Evolutionary conservation across 2,329 filamentous ascomycete species (phyloP), one percentile per base, ranked within the genome.

Genomic region (Sporothrix brasiliensis): DNA sequence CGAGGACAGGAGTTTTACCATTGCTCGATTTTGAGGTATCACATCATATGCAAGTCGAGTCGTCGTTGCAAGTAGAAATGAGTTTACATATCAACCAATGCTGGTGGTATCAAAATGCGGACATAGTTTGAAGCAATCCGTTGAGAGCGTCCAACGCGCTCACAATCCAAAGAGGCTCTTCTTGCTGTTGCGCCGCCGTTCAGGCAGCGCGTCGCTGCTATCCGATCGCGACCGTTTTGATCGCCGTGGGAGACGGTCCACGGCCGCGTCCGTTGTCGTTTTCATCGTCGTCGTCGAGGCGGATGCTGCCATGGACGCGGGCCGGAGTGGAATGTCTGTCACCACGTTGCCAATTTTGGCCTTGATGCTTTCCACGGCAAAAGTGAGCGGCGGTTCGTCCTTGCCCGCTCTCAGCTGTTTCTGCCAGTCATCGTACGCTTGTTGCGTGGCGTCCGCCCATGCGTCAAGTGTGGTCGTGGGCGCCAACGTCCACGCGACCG

Each of bases 401-500:
- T 61, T 27, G 21, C 13, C 13, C 11, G 13, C 16, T 13, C 0
- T 16, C 1, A 73, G 76, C 14, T 77, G 69, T 60, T 75, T 74
- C 11, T 71, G 68, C 6, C 72, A 68, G 5, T 56, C 66, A 4
- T 63, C 72, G 58, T 79, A 81, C 4, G 79, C 73, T 3, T 73
- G 71, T 3, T 77, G 75, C 0, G 83, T 85, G 34, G 76, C 76
- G 66, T 78, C 73, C 19, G 76, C 75, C 16, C 85, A 76, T 47
- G 85, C 82, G 3, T 80, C 71, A 6, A 79, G 27, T 27, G 88
- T 89, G 54, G 81, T 78, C 34, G 88, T 88, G 54, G 81, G 78
- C 11, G 83, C 79, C 73, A 94, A 84, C 0, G 87, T 91, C 95
- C 94, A 98, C 0, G 91, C 95, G 70, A 99, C 88, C 60, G 93